Percentiles rank a stretch among this genome's conserved stretches.
phyloP scores from a whole-genome alignment of 1,139 yeast species.

The Meyerozyma athensensis region DNA sequence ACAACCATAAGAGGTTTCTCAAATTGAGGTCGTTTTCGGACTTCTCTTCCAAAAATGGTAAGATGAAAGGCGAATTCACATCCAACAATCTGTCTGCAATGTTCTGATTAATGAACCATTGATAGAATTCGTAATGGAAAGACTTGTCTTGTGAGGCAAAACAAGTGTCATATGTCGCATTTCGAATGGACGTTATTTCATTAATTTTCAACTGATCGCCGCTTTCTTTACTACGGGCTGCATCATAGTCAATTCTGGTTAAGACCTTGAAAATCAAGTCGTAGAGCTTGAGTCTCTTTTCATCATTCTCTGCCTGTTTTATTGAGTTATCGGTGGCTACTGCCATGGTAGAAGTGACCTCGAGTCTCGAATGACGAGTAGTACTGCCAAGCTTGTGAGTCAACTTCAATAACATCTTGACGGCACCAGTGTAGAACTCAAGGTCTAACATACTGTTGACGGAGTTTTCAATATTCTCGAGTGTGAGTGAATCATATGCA shows the following conservation, averaged over 20 bases:
- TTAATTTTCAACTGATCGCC: conserved; percentile 42
- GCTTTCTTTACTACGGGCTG: conserved; percentile 47
- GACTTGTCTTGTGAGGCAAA: conserved; percentile 70
- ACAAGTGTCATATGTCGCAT: conserved; percentile 70
- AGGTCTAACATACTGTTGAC: conserved; percentile 72
- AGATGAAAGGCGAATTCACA: conserved; percentile 74
- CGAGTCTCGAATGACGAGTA: conserved; percentile 6
- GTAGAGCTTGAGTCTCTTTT: conserved; percentile 55
- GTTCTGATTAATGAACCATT: conserved; percentile 83
- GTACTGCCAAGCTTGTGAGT: conserved; percentile 60
- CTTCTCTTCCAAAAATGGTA: conserved; percentile 72
- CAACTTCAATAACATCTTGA: conserved; percentile 73
- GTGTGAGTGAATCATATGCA: conserved; percentile 71
- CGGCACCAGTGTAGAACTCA: conserved; percentile 80
- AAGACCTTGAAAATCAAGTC: conserved; percentile 70
- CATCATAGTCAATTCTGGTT: conserved; percentile 64
- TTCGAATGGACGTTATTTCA: conserved; percentile 58
- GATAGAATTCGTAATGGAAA: conserved; percentile 88
- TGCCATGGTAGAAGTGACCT: conserved; percentile 1
- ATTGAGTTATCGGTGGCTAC: conserved; percentile 8
- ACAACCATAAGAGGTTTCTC: conserved; percentile 84
- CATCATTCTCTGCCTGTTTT: conserved; percentile 16
- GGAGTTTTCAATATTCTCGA: conserved; percentile 80
- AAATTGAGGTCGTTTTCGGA: conserved; percentile 63
- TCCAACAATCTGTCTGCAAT: conserved; percentile 73